These are phyloP conservation scores for Colletotrichum sp. DNA, from an alignment of 2,329 filamentous ascomycete species.

Conservation along the genomic window DNA sequence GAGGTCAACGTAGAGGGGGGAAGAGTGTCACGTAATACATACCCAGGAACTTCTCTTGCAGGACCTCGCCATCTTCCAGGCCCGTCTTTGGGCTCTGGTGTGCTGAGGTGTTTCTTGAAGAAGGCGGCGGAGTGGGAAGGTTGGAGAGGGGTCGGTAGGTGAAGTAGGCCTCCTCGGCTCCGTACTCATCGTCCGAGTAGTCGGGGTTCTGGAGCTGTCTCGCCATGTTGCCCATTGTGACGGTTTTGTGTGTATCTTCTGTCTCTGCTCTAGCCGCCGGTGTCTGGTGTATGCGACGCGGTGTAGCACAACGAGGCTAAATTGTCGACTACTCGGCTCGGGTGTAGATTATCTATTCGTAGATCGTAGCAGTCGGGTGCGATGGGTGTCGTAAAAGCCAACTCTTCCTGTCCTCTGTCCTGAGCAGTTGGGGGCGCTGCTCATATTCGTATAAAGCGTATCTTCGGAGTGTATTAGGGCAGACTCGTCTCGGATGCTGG, in stretches of 20 bases:
- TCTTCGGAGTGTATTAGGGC: not conserved
- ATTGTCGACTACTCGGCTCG: not conserved
- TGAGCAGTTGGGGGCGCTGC: constrained; percentile 22
- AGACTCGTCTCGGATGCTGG: not conserved
- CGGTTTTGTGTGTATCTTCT: not conserved
- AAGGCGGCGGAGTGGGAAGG: constrained; percentile 69
- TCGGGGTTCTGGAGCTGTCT: constrained; percentile 19
- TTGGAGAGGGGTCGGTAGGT: constrained; percentile 72
- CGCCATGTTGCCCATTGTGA: constrained; percentile 22
- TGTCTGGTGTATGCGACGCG: not conserved
- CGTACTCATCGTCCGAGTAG: constrained; percentile 48
- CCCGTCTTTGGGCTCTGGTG: constrained; percentile 46
- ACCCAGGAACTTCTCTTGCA: constrained; percentile 45
- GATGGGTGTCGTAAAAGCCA: constrained; percentile 13
- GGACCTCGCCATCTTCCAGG: constrained; percentile 48
- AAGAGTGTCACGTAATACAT: constrained; percentile 23
- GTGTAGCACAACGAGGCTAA: not conserved
- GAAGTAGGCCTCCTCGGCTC: constrained; percentile 60
- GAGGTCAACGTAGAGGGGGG: not conserved
- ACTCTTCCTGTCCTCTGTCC: constrained; percentile 24
- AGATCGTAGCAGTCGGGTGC: constrained; percentile 7
- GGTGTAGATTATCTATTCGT: constrained; percentile 14
- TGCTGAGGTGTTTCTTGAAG: constrained; percentile 49
- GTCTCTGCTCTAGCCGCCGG: not conserved
- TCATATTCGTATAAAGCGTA: constrained; percentile 19